Evolutionary conservation across 2,329 filamentous ascomycete species (phyloP).

Genomic region (Graphilbum sp.): DNA sequence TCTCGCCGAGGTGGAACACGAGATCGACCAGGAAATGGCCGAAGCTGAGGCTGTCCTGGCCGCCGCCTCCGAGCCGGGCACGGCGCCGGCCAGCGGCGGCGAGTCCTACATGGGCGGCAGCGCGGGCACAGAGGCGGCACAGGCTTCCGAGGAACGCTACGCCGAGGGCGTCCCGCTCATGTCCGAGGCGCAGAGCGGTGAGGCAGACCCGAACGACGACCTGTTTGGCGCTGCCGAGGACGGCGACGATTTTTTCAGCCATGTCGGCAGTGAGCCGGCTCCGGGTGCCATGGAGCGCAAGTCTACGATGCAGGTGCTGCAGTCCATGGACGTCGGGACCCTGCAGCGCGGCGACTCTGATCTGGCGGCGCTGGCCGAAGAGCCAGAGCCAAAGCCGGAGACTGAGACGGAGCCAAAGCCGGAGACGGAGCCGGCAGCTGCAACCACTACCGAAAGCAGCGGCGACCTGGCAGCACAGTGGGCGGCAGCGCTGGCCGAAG

Average conservation of each 20-base stretch:
- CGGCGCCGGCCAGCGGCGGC: background rate
- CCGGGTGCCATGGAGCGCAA: constrained; percentile 40
- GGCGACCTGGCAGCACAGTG: constrained; percentile 66
- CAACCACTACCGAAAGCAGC: constrained; percentile 15
- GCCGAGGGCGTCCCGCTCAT: constrained; percentile 56
- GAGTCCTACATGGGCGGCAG: constrained; percentile 25
- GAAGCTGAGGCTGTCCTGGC: too few species aligned
- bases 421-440: constrained; percentile 8
- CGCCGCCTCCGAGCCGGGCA: background rate
- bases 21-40: constrained; percentile 24
- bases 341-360: constrained; percentile 10
- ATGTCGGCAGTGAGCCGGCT: constrained; percentile 20
- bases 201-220: constrained; percentile 4
- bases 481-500: constrained; percentile 65
- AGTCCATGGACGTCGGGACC: constrained; percentile 24
- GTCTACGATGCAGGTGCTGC: constrained; percentile 50
- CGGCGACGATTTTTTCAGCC: constrained; percentile 46
- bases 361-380: constrained; percentile 16
- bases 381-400: constrained; percentile 8
- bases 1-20: constrained; percentile 33
- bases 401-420: constrained; percentile 3
- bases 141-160: constrained; percentile 40
- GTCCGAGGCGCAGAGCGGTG: constrained; percentile 15
- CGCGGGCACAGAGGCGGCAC: constrained; percentile 22
- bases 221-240: constrained; percentile 23